Evolutionary conservation across 2,329 filamentous ascomycete genomes (phyloP).

Genomic region (Tolypocladium album): DNA sequence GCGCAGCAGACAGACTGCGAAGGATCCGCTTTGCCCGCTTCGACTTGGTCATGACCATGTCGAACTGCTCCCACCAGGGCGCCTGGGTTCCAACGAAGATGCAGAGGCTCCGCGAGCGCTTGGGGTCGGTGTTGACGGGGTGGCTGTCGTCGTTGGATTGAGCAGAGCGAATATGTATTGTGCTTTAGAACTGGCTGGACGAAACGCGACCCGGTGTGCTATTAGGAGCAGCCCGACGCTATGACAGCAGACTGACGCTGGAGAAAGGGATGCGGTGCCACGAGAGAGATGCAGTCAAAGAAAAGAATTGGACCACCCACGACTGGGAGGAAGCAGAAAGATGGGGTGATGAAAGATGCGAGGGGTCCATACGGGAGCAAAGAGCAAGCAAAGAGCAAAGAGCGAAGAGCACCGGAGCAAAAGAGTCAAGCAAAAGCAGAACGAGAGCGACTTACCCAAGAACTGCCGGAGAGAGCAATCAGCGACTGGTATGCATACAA

Average conservation of each 20-base stretch:
- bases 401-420: slow-evolving; percentile 2
- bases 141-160: background rate
- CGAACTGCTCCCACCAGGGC: slow-evolving; percentile 2
- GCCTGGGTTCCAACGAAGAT: background rate
- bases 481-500: slow-evolving; percentile 29
- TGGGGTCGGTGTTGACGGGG: background rate
- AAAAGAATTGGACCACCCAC: background rate
- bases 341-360: background rate
- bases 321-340: slow-evolving; percentile 3
- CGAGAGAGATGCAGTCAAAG: background rate
- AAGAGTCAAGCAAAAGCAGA: background rate
- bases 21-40: slow-evolving; percentile 23
- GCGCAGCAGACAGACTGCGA: slow-evolving; percentile 18
- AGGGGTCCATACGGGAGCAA: background rate
- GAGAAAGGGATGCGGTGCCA: background rate
- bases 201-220: background rate
- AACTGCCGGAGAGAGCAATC: slow-evolving; percentile 18
- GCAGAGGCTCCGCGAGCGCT: background rate
- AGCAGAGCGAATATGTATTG: background rate
- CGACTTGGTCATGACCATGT: slow-evolving; percentile 15
- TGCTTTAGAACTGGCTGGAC: background rate
- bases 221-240: background rate
- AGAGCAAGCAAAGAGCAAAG: slow-evolving; percentile 2
- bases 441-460: slow-evolving; percentile 17
- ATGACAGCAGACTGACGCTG: background rate